Percentiles rank a stretch among this genome's conserved stretches.
Evolutionary conservation across 1,284 basidiomycete genomes (phyloP).

Genomic region (Tetrapyrgos nigripes): DNA sequence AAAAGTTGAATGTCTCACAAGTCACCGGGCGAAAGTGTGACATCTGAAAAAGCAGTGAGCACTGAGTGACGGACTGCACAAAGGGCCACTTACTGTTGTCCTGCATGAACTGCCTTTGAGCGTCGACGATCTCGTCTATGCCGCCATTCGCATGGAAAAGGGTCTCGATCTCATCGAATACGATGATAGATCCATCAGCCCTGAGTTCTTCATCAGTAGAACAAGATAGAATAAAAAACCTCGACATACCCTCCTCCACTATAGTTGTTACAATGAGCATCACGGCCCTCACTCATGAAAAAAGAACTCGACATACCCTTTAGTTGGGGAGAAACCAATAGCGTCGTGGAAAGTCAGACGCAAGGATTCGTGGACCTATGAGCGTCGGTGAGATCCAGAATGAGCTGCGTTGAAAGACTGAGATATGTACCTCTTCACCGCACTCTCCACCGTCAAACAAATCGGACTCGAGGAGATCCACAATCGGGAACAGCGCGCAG

Average conservation of each 20-base stretch:
- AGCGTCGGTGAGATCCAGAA: neutral
- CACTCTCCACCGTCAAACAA: slow-evolving; percentile 48
- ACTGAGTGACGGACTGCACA: too few species aligned
- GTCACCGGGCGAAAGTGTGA: slow-evolving; percentile 39
- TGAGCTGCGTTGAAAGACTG: neutral
- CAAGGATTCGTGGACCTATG: slow-evolving; percentile 42
- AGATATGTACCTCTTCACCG: slow-evolving; percentile 41
- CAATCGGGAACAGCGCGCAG: slow-evolving; percentile 45
- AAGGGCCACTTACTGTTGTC: too few species aligned
- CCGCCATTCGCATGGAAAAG: slow-evolving; percentile 41
- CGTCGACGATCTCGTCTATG: slow-evolving; percentile 42
- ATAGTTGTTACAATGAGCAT: neutral
- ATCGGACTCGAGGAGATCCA: slow-evolving; percentile 44
- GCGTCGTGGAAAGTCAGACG: slow-evolving; percentile 54
- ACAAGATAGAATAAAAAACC: too few species aligned
- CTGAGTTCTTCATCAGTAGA: too few species aligned
- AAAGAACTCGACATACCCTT: slow-evolving; percentile 24
- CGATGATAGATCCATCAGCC: slow-evolving; percentile 48
- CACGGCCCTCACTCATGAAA: neutral
- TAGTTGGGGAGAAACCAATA: slow-evolving; percentile 42
- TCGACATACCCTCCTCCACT: slow-evolving; percentile 49
- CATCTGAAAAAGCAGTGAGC: too few species aligned
- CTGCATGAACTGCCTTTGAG: slow-evolving; percentile 37
- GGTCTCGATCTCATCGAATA: slow-evolving; percentile 40
- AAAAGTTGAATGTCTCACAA: slow-evolving; percentile 31